Conservation (phyloP, 2,329 filamentous ascomycete species). For the Ceratocystis eucalypticola region DNA sequence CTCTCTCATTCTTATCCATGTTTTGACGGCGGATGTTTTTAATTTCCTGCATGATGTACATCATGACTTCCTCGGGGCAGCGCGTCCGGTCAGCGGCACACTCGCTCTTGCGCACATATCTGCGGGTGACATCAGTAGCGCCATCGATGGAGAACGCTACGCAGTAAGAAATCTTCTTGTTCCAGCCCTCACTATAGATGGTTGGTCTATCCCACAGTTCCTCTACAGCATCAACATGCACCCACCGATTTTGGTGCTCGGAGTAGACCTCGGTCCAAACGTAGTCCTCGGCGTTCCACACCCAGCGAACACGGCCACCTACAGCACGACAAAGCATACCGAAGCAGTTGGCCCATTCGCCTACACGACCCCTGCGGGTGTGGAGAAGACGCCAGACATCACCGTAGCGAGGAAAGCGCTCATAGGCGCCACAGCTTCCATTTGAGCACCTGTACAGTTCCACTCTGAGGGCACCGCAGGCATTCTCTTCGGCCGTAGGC, state of each 20-base stretch:
- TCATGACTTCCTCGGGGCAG: conserved; percentile 76
- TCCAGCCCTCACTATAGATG: conserved; percentile 88
- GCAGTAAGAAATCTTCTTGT: conserved; percentile 92
- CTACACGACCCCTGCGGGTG: conserved; percentile 70
- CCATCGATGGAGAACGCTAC: conserved; percentile 91
- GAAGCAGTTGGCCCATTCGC: conserved; percentile 98
- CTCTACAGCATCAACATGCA: conserved; percentile 93
- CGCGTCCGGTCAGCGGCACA: conserved; percentile 61
- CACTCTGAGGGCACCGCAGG: conserved; percentile 72
- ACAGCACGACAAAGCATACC: conserved; percentile 94
- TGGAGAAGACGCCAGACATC: conserved; percentile 89
- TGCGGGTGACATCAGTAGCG: conserved; percentile 50
- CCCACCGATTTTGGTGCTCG: conserved; percentile 81
- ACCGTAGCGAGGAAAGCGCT: conserved; percentile 86
- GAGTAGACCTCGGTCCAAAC: conserved; percentile 98
- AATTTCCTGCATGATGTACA: conserved; percentile 88
- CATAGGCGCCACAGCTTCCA: conserved; percentile 58
- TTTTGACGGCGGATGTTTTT: conserved; percentile 70
- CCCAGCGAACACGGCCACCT: conserved; percentile 83
- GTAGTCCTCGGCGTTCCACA: conserved; percentile 96
- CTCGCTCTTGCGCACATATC: conserved; percentile 58
- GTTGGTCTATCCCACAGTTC: conserved; percentile 90
- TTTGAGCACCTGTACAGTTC: conserved; percentile 83
- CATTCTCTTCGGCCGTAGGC: conserved; percentile 77
- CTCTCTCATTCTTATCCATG: conserved; percentile 73